phyloP scores from a whole-genome alignment of 495 filamentous ascomycete species.

The Polyplosphaeria fusca region DNA sequence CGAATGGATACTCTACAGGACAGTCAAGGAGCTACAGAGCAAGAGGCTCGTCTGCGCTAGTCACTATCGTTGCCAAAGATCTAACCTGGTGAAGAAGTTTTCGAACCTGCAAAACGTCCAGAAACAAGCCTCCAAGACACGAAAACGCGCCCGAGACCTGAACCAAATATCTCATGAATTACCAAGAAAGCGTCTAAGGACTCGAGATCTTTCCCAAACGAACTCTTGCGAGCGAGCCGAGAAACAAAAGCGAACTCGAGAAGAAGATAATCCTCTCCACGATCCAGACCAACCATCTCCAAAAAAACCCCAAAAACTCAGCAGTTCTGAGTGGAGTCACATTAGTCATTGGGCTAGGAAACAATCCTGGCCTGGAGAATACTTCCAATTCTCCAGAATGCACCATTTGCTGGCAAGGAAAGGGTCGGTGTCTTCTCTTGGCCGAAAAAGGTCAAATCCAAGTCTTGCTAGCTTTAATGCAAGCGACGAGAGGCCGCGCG shows the following conservation, averaged over 20 bases:
- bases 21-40: not conserved
- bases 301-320: too few species aligned
- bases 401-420: conserved; percentile 24
- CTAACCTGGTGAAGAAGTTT: not conserved
- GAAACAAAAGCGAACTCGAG: not conserved
- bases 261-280: not conserved
- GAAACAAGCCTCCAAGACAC: not conserved
- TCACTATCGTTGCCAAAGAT: not conserved
- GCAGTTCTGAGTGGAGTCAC: too few species aligned
- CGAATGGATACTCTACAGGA: not conserved
- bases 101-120: not conserved
- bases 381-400: not conserved
- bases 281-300: too few species aligned
- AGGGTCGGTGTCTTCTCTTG: conserved; percentile 38
- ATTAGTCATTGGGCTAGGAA: not conserved
- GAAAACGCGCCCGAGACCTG: not conserved
- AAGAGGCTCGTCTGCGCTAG: not conserved
- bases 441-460: conserved; percentile 42
- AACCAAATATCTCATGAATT: not conserved
- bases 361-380: not conserved
- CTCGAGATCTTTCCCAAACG: not conserved
- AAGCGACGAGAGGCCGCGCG: conserved; percentile 45
- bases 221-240: not conserved
- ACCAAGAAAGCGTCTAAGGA: not conserved
- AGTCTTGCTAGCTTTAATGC: conserved; percentile 35